Evolutionary conservation across 2,329 filamentous ascomycete species (phyloP).

Genomic region (Fusarium agapanthi): DNA sequence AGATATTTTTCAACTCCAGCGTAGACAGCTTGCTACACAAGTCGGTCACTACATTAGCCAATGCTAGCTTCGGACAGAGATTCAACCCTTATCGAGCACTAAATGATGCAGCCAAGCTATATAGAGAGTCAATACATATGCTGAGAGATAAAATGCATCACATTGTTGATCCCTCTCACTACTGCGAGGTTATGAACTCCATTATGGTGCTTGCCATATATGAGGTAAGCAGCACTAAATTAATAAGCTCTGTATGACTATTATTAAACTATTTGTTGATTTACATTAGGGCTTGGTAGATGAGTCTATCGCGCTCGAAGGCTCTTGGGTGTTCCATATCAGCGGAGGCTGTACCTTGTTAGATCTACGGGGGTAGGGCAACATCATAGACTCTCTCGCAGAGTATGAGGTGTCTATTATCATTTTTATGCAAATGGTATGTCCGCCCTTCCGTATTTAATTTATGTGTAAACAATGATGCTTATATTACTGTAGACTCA

Average conservation of each 20-base stretch:
- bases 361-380: neutral
- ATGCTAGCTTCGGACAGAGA: neutral
- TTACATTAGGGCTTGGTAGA: neutral
- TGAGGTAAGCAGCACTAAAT: neutral
- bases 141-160: neutral
- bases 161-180: neutral
- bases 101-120: neutral
- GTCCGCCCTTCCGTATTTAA: rapidly evolving
- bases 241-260: neutral
- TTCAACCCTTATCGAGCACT: neutral
- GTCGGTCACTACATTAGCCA: neutral
- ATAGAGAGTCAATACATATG: neutral
- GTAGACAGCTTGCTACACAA: neutral
- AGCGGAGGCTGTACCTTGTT: neutral
- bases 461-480: rapidly evolving
- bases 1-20: neutral
- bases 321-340: neutral
- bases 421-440: neutral
- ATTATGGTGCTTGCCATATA: neutral
- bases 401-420: neutral
- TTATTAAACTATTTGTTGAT: rapidly evolving
- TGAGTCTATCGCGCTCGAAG: neutral
- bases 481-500: neutral
- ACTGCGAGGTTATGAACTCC: neutral
- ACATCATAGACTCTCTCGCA: neutral